Percentiles rank a stretch among this genome's conserved stretches.
Evolutionary conservation across 1,139 yeast genomes (phyloP).

Genomic region (Kurtzmaniella quercitrusa): DNA sequence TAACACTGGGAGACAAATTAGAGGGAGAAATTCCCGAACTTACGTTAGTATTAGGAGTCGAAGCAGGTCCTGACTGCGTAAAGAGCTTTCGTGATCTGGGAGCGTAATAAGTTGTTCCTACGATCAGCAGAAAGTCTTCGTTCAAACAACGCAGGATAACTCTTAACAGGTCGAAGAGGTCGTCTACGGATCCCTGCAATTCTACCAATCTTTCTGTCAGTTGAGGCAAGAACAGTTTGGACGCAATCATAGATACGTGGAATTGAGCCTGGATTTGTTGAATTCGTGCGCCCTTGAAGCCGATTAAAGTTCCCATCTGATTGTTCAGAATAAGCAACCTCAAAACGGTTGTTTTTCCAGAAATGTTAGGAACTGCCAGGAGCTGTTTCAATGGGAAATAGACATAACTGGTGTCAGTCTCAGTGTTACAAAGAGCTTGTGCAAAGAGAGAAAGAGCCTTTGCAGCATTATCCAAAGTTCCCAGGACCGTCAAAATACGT

Average conservation of each 20-base stretch:
- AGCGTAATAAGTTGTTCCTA: conserved; percentile 61
- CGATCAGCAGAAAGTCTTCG: conserved; percentile 66
- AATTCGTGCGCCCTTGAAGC: conserved; percentile 78
- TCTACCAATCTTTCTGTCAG: conserved; percentile 88
- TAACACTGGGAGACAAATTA: conserved; percentile 4
- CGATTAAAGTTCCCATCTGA: conserved; percentile 90
- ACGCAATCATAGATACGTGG: conserved; percentile 80
- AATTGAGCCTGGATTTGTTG: conserved; percentile 72
- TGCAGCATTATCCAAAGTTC: conserved; percentile 71
- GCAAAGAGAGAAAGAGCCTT: conserved; percentile 72
- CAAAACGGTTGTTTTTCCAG: conserved; percentile 53
- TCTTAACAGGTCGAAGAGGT: conserved; percentile 55
- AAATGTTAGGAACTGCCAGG: conserved; percentile 45
- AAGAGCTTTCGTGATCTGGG: conserved; percentile 34
- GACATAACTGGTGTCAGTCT: conserved; percentile 35
- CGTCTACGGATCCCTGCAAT: conserved; percentile 73
- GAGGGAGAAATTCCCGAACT: conserved; percentile 4
- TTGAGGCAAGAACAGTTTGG: conserved; percentile 78
- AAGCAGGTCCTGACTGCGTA: conserved; percentile 7
- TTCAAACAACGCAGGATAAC: conserved; percentile 69
- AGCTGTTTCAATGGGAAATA: conserved; percentile 64
- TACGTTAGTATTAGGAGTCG: conserved; percentile 20
- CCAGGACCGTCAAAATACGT: conserved; percentile 77
- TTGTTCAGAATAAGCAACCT: conserved; percentile 78
- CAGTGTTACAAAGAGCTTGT: conserved; percentile 48